Evolutionary conservation across 768 basidiomycete species (phyloP).

Genomic region (Coprinellus aureogranulatus): DNA sequence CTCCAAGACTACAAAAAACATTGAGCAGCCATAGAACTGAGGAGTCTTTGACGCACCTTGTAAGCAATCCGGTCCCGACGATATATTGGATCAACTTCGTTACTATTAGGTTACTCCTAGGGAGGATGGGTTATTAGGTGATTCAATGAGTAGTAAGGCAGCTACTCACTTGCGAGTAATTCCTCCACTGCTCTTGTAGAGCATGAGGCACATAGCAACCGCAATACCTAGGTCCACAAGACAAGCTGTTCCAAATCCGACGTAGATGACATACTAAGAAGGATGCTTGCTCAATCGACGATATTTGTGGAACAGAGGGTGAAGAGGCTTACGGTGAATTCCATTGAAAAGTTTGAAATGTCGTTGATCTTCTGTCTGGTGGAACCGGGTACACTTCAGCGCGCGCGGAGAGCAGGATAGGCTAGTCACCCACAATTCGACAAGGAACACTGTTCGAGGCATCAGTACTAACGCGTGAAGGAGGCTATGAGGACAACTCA

Average conservation of each 20-base stretch:
- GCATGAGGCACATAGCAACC: constrained; percentile 28
- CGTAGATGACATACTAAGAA: constrained; percentile 28
- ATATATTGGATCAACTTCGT: constrained; percentile 29
- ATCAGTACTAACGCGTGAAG: too few species aligned
- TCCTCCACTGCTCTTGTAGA: constrained; percentile 26
- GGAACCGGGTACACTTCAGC: not conserved
- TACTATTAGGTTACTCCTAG: constrained; percentile 25
- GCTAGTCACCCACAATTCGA: not conserved
- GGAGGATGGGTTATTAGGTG: not conserved
- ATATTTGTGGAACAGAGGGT: too few species aligned
- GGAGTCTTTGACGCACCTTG: constrained; percentile 27
- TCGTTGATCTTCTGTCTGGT: not conserved
- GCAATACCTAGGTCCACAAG: constrained; percentile 30
- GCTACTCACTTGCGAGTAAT: constrained; percentile 17
- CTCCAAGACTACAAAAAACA: constrained; percentile 22
- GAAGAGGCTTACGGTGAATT: not conserved
- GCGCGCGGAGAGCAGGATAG: too few species aligned
- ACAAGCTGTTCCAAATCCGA: constrained; percentile 29
- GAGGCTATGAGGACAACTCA: not conserved
- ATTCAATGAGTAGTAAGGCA: not conserved
- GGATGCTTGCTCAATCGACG: not conserved
- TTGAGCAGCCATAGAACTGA: too few species aligned
- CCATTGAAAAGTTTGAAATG: not conserved
- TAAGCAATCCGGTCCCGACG: constrained; percentile 30
- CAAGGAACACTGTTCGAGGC: constrained; percentile 1